Conservation (phyloP, 129 eudicot genomes). For the Tagetes patula region DNA sequence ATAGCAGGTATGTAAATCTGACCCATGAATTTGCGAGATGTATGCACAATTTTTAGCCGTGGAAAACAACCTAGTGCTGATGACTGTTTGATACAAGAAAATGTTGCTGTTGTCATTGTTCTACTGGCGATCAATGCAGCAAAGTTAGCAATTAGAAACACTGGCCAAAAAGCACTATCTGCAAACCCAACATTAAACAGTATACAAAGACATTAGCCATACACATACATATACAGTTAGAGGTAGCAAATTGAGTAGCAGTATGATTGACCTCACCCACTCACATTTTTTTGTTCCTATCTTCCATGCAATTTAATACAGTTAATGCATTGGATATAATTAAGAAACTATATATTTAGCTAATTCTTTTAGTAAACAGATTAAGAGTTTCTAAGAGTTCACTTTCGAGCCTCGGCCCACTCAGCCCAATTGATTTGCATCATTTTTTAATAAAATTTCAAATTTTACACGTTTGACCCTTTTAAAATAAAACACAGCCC, state of each 20-base stretch:
- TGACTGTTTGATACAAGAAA: conserved; percentile 95
- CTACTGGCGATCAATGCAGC: conserved; percentile 97
- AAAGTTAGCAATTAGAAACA: conserved; percentile 77
- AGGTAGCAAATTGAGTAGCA: not conserved
- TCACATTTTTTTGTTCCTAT: not conserved
- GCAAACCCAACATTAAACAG: conserved; percentile 33
- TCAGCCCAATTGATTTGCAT: not conserved
- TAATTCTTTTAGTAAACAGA: not conserved
- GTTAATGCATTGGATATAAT: not conserved
- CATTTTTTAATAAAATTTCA: not conserved
- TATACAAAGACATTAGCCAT: conserved; percentile 16
- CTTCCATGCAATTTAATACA: not conserved
- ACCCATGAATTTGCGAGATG: conserved; percentile 94
- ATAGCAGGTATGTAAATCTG: conserved; percentile 93
- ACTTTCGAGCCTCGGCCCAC: not conserved
- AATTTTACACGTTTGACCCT: not conserved
- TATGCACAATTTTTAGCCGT: conserved; percentile 85
- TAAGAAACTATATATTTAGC: not conserved
- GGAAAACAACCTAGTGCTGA: conserved; percentile 97
- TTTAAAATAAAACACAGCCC: not conserved
- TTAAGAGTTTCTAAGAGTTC: not conserved
- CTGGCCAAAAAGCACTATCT: conserved; percentile 92
- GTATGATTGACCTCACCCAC: conserved; percentile 8
- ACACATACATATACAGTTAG: not conserved
- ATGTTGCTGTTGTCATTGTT: conserved; percentile 93